Conservation (phyloP, 768 basidiomycete species). For the Russula vinacea region DNA sequence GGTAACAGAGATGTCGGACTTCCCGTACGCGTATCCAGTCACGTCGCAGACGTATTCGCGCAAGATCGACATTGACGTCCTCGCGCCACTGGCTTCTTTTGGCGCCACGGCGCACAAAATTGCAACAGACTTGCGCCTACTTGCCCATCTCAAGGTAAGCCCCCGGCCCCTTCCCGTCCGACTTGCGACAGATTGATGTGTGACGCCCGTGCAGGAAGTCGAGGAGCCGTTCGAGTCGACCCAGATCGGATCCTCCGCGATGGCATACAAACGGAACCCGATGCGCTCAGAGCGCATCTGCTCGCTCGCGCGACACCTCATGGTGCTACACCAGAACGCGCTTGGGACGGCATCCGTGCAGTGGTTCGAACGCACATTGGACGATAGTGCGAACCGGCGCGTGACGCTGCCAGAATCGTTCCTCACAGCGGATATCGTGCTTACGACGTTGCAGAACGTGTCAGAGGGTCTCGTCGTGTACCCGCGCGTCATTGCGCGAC, state of each 20-base stretch:
- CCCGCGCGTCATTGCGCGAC: constrained; percentile 88
- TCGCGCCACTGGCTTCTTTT: constrained; percentile 82
- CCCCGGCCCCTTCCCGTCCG: neutral
- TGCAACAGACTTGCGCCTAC: constrained; percentile 88
- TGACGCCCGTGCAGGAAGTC: constrained; percentile 62
- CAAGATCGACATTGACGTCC: constrained; percentile 93
- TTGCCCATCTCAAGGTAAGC: constrained; percentile 85
- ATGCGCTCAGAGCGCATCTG: constrained; percentile 99
- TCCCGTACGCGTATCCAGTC: constrained; percentile 93
- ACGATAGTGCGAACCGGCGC: constrained; percentile 96
- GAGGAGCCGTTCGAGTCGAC: constrained; percentile 99
- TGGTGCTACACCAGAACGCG: constrained; percentile 94
- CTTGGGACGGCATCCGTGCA: constrained; percentile 93
- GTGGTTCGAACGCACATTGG: constrained; percentile 98
- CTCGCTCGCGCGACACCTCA: constrained; percentile 91
- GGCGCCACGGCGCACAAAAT: constrained; percentile 98
- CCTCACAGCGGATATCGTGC: constrained; percentile 92
- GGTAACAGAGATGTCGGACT: constrained; percentile 89
- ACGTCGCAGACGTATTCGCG: constrained; percentile 98
- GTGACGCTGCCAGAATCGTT: constrained; percentile 97
- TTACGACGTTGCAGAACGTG: constrained; percentile 94
- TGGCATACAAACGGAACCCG: constrained; percentile 99
- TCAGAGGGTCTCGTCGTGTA: constrained; percentile 99
- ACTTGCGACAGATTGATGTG: neutral
- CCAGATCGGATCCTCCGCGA: constrained; percentile 94